A percentile compares a stretch with the other conserved stretches of the same genome.
Conservation (phyloP, 2,329 filamentous ascomycete genomes). For the Curvularia lunata region DNA sequence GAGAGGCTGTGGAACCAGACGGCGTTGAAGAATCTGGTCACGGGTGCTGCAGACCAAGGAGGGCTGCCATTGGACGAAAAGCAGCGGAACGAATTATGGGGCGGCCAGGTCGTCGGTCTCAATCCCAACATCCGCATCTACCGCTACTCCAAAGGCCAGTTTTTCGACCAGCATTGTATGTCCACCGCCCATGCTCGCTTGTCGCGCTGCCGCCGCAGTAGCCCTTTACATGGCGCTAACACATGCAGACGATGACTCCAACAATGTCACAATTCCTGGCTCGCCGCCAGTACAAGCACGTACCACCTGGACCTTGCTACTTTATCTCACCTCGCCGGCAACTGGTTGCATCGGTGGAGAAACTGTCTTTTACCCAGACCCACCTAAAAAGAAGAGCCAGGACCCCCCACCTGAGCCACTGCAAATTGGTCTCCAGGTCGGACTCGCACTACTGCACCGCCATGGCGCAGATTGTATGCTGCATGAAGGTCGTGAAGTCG, state of each 20-base stretch:
- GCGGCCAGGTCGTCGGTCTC: conserved; percentile 80
- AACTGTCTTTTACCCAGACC: conserved; percentile 83
- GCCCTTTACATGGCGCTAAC: conserved; percentile 8
- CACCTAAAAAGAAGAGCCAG: conserved; percentile 52
- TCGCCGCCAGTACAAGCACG: conserved; percentile 57
- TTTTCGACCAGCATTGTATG: conserved; percentile 91
- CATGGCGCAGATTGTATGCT: conserved; percentile 89
- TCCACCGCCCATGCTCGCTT: conserved; percentile 25
- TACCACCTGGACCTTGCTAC: conserved; percentile 89
- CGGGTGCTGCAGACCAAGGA: conserved; percentile 44
- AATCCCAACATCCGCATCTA: conserved; percentile 91
- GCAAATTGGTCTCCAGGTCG: conserved; percentile 76
- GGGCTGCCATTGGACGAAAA: conserved; percentile 38
- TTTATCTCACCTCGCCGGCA: conserved; percentile 79
- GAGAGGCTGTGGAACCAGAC: conserved; percentile 78
- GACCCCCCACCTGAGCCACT: conserved; percentile 65
- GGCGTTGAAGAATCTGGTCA: conserved; percentile 68
- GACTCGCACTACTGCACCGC: conserved; percentile 83
- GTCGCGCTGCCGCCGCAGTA: not conserved
- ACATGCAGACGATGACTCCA: conserved; percentile 77
- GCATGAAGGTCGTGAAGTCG: conserved; percentile 84
- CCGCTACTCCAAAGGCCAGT: conserved; percentile 83
- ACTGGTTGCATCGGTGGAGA: conserved; percentile 84
- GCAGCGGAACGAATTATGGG: conserved; percentile 64
- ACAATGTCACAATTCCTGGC: conserved; percentile 66